These are phyloP conservation scores for Zangia roseola DNA, from an alignment of 768 basidiomycete genomes.

Conservation along the genomic window DNA sequence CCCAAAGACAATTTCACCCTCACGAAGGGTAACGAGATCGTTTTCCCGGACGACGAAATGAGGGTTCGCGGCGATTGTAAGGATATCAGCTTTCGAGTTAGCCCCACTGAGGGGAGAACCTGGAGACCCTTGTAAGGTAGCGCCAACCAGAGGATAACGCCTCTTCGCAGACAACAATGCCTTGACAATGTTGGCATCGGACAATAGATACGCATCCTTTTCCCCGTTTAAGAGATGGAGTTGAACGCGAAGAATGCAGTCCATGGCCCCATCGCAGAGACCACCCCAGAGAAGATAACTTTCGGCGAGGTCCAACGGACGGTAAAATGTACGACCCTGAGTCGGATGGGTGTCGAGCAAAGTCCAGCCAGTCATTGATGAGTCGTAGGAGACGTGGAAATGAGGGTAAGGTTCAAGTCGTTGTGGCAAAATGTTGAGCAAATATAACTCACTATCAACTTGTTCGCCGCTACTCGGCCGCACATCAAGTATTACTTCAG, in stretches of 20 bases:
- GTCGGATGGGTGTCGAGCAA: slow-evolving; percentile 3
- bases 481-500: too few relatives aligned
- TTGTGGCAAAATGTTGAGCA: too few relatives aligned
- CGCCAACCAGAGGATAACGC: slow-evolving; percentile 49
- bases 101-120: too few relatives aligned
- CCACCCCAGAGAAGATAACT: slow-evolving; percentile 42
- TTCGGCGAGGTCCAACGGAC: slow-evolving; percentile 42
- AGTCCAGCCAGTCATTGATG: slow-evolving; percentile 20
- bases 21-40: too few relatives aligned
- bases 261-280: slow-evolving; percentile 43
- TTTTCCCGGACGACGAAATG: too few relatives aligned
- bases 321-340: slow-evolving; percentile 25
- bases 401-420: too few relatives aligned
- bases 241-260: slow-evolving; percentile 36
- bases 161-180: slow-evolving; percentile 50
- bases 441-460: too few relatives aligned
- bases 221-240: slow-evolving; percentile 26
- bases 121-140: slow-evolving; percentile 30
- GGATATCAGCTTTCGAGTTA: too few relatives aligned
- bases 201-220: slow-evolving; percentile 24
- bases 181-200: slow-evolving; percentile 34
- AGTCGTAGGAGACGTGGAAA: too few relatives aligned
- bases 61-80: too few relatives aligned
- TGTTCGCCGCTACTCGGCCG: too few relatives aligned
- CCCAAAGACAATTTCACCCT: too few relatives aligned